phyloP scores from a whole-genome alignment of 805 yeast genomes.

The Myxozyma neotropica region DNA sequence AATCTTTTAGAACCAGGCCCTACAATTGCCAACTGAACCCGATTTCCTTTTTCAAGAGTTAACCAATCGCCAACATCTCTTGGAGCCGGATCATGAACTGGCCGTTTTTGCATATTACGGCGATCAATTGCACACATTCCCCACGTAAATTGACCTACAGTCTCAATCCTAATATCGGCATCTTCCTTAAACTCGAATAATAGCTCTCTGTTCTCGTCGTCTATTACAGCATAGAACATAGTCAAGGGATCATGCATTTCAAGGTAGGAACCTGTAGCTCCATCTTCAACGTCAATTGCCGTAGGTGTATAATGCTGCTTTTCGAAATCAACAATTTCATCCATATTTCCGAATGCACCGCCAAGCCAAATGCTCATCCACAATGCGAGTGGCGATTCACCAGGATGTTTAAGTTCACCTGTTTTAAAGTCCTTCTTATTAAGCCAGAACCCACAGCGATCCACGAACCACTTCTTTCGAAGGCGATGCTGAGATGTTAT shows the following conservation, averaged over 20 bases:
- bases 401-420: constrained; percentile 1
- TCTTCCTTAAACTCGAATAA: constrained; percentile 23
- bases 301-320: constrained; percentile 19
- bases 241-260: constrained; percentile 48
- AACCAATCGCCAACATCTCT: constrained; percentile 37
- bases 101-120: constrained; percentile 39
- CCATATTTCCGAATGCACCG: constrained; percentile 37
- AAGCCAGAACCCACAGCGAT: constrained; percentile 20
- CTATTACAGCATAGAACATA: constrained; percentile 41
- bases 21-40: constrained; percentile 32
- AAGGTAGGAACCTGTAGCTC: constrained; percentile 24
- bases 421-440: background rate
- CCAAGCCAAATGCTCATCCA: constrained; percentile 45
- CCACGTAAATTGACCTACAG: constrained; percentile 45
- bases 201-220: constrained; percentile 15
- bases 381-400: constrained; percentile 40
- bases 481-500: constrained; percentile 43
- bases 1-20: constrained; percentile 36
- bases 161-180: constrained; percentile 46
- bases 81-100: constrained; percentile 18
- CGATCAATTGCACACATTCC: constrained; percentile 45
- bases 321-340: constrained; percentile 13
- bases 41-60: constrained; percentile 34
- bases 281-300: constrained; percentile 20
- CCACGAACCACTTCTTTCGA: constrained; percentile 22